Conservation (phyloP, 371 early-diverging fungal species). For the Parasitella parasitica region DNA sequence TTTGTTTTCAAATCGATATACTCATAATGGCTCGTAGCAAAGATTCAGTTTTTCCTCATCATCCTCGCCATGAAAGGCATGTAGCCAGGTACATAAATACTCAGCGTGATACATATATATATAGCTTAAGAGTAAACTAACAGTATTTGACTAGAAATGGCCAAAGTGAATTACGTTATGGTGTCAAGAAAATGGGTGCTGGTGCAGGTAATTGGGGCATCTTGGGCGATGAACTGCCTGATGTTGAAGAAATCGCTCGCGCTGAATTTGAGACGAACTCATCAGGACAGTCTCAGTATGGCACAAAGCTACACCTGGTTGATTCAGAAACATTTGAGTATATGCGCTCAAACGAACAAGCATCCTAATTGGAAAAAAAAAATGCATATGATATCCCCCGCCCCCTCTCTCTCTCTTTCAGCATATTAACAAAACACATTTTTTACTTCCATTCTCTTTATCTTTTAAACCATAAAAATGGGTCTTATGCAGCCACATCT, state of each 20-base stretch:
- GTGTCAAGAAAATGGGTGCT: constrained; percentile 28
- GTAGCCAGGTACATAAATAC: constrained; percentile 20
- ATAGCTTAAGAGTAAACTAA: not conserved
- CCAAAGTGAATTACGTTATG: constrained; percentile 21
- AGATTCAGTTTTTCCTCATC: constrained; percentile 5
- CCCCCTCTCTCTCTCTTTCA: not conserved
- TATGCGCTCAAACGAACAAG: constrained; percentile 24
- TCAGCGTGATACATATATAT: not conserved
- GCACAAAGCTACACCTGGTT: constrained; percentile 21
- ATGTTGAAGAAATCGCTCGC: constrained; percentile 25
- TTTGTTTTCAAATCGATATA: not conserved
- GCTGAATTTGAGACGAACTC: constrained; percentile 4
- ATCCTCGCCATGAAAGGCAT: constrained; percentile 25
- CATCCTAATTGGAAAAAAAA: no score
- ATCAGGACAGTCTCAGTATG: not conserved
- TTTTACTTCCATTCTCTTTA: not conserved
- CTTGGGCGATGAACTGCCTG: constrained; percentile 25
- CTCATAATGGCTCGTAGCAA: constrained; percentile 25
- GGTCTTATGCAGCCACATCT: constrained; percentile 1
- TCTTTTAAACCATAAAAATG: not conserved
- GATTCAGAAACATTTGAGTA: constrained; percentile 22
- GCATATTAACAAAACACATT: not conserved
- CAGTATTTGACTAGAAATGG: constrained; percentile 17
- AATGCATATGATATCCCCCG: not conserved
- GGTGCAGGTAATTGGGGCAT: constrained; percentile 31